A percentile compares a stretch with the other conserved stretches of the same genome.
These are phyloP conservation scores for Deakozyma indianensis DNA, from an alignment of 805 yeast genomes.

Conservation along the genomic window DNA sequence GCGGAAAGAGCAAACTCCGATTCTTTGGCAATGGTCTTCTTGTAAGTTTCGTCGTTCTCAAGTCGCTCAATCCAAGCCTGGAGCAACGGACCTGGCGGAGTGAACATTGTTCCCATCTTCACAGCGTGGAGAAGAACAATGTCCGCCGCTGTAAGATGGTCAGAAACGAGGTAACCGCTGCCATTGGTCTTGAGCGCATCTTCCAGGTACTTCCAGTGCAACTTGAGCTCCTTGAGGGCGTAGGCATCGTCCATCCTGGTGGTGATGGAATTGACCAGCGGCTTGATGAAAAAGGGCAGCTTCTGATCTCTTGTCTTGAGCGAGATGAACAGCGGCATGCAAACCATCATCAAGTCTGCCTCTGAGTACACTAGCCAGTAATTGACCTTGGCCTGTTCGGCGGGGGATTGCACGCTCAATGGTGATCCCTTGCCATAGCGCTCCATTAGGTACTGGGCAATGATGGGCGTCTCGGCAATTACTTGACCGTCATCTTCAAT, in stretches of 20 bases:
- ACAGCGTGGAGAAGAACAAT: slow-evolving; percentile 23
- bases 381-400: slow-evolving; percentile 30
- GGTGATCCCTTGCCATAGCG: slow-evolving; percentile 31
- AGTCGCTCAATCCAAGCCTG: neutral
- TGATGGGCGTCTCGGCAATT: slow-evolving; percentile 48
- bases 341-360: slow-evolving; percentile 41
- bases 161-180: slow-evolving; percentile 45
- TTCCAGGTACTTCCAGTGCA: slow-evolving; percentile 29
- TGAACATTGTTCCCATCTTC: neutral
- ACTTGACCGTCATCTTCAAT: slow-evolving; percentile 30
- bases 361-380: slow-evolving; percentile 47
- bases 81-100: neutral
- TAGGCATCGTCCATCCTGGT: slow-evolving; percentile 34
- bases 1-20: too few relatives aligned
- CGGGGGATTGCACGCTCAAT: slow-evolving; percentile 20
- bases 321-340: slow-evolving; percentile 25
- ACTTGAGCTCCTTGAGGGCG: slow-evolving; percentile 32
- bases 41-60: neutral
- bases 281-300: slow-evolving; percentile 10
- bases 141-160: slow-evolving; percentile 47
- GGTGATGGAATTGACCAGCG: slow-evolving; percentile 28
- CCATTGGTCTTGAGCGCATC: slow-evolving; percentile 24
- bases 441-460: slow-evolving; percentile 35
- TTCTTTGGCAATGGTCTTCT: too few relatives aligned
- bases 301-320: slow-evolving; percentile 19